Conservation (phyloP, 768 basidiomycete genomes). For the Phanerochaete sordida region DNA sequence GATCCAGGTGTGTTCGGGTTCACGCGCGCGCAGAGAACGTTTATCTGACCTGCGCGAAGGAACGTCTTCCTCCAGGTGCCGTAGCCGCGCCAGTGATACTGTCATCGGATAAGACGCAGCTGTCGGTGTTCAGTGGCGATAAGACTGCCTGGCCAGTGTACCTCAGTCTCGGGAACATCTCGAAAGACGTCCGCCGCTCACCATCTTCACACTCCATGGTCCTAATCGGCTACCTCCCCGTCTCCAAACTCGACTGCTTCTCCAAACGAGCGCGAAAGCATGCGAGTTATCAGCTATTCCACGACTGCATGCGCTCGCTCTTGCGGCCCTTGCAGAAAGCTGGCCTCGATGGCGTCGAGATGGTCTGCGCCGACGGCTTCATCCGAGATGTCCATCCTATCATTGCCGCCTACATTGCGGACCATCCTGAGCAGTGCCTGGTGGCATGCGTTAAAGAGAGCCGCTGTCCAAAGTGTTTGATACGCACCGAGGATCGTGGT, state of each 20-base stretch:
- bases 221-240: conserved; percentile 29
- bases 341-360: conserved; percentile 19
- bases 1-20: conserved; percentile 33
- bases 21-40: background rate
- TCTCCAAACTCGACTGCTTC: conserved; percentile 26
- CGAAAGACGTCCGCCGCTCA: conserved; percentile 17
- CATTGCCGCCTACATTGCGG: conserved; percentile 20
- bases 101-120: conserved; percentile 28
- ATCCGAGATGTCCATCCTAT: conserved; percentile 20
- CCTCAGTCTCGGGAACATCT: conserved; percentile 29
- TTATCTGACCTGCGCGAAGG: background rate
- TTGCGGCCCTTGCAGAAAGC: conserved; percentile 19
- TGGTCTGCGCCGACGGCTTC: conserved; percentile 20
- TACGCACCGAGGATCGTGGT: conserved; percentile 9
- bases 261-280: no score
- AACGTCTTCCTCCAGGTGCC: conserved; percentile 11
- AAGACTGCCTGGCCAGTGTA: conserved; percentile 32
- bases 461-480: conserved; percentile 21
- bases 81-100: conserved; percentile 27
- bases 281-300: conserved; percentile 20
- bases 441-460: conserved; percentile 16
- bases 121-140: conserved; percentile 21
- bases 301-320: conserved; percentile 17
- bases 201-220: conserved; percentile 15
- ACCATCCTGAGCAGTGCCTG: conserved; percentile 28